Evolutionary conservation across 192 early-diverging fungal genomes (phyloP).

Genomic region (Coemansia umbellata): DNA sequence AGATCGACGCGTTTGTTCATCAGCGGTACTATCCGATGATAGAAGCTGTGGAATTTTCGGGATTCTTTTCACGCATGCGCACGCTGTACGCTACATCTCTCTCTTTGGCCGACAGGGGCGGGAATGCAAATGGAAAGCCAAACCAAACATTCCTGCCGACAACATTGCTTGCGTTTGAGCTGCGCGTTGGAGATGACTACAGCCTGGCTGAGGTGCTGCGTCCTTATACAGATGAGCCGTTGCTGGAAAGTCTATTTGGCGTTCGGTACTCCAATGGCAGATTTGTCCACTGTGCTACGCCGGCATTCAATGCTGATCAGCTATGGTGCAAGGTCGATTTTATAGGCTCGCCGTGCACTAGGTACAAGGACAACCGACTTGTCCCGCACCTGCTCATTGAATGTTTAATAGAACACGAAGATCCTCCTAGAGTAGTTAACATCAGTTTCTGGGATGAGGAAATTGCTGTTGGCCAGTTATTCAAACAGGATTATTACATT

Average conservation of each 20-base stretch:
- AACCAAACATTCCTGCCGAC: conserved; percentile 29
- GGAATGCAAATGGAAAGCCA: conserved; percentile 9
- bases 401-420: conserved; percentile 23
- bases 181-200: conserved; percentile 25
- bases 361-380: not conserved
- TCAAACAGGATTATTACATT: conserved; percentile 27
- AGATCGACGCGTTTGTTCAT: conserved; percentile 33
- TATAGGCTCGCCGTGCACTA: not conserved
- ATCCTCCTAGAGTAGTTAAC: conserved; percentile 5
- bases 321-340: conserved; percentile 34
- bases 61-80: conserved; percentile 24
- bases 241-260: conserved; percentile 30
- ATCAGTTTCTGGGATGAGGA: conserved; percentile 30
- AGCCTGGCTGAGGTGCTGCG: conserved; percentile 4
- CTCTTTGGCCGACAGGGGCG: conserved; percentile 22
- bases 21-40: conserved; percentile 44
- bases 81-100: conserved; percentile 20
- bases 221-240: conserved; percentile 20
- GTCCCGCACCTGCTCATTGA: not conserved
- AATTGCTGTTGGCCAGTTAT: conserved; percentile 14
- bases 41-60: conserved; percentile 31
- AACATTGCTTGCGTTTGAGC: conserved; percentile 30
- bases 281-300: conserved; percentile 7
- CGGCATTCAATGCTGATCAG: conserved; percentile 38
- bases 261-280: conserved; percentile 8